Percentiles rank a stretch among this genome's conserved stretches.
Evolutionary conservation across 768 basidiomycete species (phyloP).

Genomic region (Antrodiella citrinella): DNA sequence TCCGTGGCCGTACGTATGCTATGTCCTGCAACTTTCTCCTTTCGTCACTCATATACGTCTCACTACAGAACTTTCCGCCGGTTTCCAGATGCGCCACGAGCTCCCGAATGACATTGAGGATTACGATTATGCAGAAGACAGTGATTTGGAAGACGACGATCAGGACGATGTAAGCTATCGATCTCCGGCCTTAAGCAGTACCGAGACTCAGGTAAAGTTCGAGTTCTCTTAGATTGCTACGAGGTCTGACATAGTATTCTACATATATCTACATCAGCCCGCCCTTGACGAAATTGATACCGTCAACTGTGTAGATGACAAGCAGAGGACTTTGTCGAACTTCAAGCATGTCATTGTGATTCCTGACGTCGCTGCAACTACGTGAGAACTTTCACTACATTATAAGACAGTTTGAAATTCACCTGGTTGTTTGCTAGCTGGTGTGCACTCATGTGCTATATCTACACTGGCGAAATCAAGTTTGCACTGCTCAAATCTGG

Average conservation of each 20-base stretch:
- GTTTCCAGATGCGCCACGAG: not conserved
- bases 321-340: not conserved
- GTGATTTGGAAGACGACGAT: conserved; percentile 5
- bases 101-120: not conserved
- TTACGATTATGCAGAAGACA: not conserved
- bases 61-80: not conserved
- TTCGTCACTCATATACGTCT: not conserved
- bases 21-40: not conserved
- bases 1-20: conserved; percentile 1
- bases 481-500: too few species aligned
- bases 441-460: too few species aligned
- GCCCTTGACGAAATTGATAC: not conserved
- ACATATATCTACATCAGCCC: not conserved
- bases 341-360: not conserved
- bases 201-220: not conserved
- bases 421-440: too few species aligned
- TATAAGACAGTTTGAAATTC: too few species aligned
- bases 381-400: too few species aligned
- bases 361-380: conserved; percentile 3
- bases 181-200: not conserved
- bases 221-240: too few species aligned
- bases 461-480: too few species aligned
- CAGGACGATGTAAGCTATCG: not conserved
- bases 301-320: not conserved
- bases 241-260: too few species aligned